These are phyloP conservation scores for Exophiala aquamarina DNA, from an alignment of 2,329 filamentous ascomycete genomes.

Conservation along the genomic window DNA sequence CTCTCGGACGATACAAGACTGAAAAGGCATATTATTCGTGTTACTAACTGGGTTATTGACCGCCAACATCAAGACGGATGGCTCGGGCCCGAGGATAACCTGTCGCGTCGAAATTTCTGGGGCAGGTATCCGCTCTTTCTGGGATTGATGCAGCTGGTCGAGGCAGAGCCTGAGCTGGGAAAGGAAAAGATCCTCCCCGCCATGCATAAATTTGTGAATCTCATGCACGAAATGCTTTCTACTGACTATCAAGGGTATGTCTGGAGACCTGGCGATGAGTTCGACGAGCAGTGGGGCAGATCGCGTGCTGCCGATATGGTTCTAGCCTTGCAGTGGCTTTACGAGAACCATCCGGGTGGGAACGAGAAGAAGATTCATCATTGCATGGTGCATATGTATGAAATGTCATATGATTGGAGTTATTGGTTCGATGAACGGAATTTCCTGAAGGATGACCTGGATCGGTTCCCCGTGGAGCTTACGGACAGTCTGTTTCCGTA, in stretches of 20 bases:
- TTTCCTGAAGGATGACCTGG: slow-evolving; percentile 39
- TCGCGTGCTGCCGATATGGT: slow-evolving; percentile 46
- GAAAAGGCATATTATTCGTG: slow-evolving; percentile 49
- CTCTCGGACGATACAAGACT: slow-evolving; percentile 48
- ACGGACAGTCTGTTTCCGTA: slow-evolving; percentile 38
- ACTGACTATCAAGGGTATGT: slow-evolving; percentile 54
- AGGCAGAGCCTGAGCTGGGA: slow-evolving; percentile 53
- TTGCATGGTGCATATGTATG: slow-evolving; percentile 45
- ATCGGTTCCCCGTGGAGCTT: slow-evolving; percentile 34
- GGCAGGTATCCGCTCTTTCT: slow-evolving; percentile 53
- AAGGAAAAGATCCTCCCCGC: slow-evolving; percentile 46
- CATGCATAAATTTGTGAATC: slow-evolving; percentile 50
- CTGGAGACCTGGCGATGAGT: slow-evolving; percentile 43
- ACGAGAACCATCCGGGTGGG: slow-evolving; percentile 44
- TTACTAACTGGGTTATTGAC: slow-evolving; percentile 49
- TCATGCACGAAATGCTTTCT: slow-evolving; percentile 57
- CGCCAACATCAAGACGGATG: slow-evolving; percentile 56
- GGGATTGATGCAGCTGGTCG: slow-evolving; percentile 48
- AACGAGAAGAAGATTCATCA: slow-evolving; percentile 39
- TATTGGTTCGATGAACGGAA: slow-evolving; percentile 39
- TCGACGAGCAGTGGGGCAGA: slow-evolving; percentile 43
- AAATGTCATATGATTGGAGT: slow-evolving; percentile 42
- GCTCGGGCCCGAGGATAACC: slow-evolving; percentile 54
- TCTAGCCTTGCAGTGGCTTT: slow-evolving; percentile 50
- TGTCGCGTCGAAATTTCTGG: slow-evolving; percentile 52